phyloP scores from a whole-genome alignment of 208 protist genomes.

The Crithidia thermophila region DNA sequence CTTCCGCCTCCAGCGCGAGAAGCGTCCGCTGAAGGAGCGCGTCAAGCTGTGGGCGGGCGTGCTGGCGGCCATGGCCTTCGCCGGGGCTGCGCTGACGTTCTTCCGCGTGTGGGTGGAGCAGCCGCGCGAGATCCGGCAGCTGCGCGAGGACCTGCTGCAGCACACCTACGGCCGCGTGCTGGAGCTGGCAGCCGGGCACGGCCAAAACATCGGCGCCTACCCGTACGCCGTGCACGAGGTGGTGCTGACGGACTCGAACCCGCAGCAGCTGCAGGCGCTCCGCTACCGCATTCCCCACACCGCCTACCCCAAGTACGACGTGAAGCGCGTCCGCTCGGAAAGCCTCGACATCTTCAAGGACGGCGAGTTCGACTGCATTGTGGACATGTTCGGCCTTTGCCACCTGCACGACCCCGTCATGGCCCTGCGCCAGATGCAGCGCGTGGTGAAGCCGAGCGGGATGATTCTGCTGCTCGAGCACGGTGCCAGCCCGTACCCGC shows the following conservation, averaged over 20 bases:
- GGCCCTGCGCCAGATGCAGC: slow-evolving; percentile 90
- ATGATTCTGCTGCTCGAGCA: slow-evolving; percentile 92
- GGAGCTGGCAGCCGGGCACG: slow-evolving; percentile 87
- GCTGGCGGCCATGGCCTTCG: slow-evolving; percentile 32
- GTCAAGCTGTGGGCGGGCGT: slow-evolving; percentile 43
- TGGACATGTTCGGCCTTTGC: slow-evolving; percentile 94
- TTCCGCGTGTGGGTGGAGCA: slow-evolving; percentile 89
- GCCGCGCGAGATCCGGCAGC: slow-evolving; percentile 74
- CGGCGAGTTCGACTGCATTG: slow-evolving; percentile 89
- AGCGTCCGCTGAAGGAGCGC: slow-evolving; percentile 74
- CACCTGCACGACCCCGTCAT: slow-evolving; percentile 89
- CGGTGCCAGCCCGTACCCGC: slow-evolving; percentile 77
- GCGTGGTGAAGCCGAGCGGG: slow-evolving; percentile 88
- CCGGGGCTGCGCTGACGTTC: slow-evolving; percentile 54
- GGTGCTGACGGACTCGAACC: slow-evolving; percentile 82
- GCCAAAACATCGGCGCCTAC: slow-evolving; percentile 91
- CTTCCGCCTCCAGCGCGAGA: slow-evolving; percentile 81
- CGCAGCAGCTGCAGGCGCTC: slow-evolving; percentile 84
- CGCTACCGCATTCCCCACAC: slow-evolving; percentile 81
- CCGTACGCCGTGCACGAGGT: slow-evolving; percentile 90
- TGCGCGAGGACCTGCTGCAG: slow-evolving; percentile 87
- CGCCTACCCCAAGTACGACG: slow-evolving; percentile 87
- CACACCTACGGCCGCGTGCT: slow-evolving; percentile 86
- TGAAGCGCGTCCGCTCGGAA: slow-evolving; percentile 82
- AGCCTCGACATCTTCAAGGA: slow-evolving; percentile 77